Evolutionary conservation across 768 basidiomycete species (phyloP).

Genomic region (Lactifluus piperatus): DNA sequence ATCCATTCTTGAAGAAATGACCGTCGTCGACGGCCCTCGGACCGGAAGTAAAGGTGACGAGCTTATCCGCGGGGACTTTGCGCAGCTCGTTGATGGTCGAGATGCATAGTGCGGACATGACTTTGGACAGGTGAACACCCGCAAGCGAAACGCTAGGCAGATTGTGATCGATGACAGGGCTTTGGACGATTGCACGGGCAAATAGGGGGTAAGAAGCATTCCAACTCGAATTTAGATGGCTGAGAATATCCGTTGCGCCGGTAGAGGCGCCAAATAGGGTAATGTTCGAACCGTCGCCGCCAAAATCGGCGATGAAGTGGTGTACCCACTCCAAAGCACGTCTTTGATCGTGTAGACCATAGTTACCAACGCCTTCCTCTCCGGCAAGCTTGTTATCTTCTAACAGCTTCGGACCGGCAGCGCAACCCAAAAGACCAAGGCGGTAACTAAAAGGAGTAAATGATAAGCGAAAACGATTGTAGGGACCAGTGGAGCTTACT

Average conservation of each 20-base stretch:
- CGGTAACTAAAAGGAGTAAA: conserved; percentile 45
- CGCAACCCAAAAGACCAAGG: conserved; percentile 67
- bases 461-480: conserved; percentile 12
- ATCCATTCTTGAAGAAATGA: conserved; percentile 53
- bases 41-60: conserved; percentile 38
- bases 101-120: conserved; percentile 47
- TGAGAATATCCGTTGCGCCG: conserved; percentile 30
- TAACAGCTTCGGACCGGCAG: conserved; percentile 53
- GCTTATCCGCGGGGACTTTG: conserved; percentile 44
- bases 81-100: conserved; percentile 56
- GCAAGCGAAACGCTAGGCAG: conserved; percentile 51
- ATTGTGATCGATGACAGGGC: conserved; percentile 52
- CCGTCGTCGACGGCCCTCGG: conserved; percentile 60
- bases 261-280: conserved; percentile 29
- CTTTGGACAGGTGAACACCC: conserved; percentile 58
- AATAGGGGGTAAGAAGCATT: conserved; percentile 58
- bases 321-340: conserved; percentile 45
- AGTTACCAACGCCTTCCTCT: conserved; percentile 70
- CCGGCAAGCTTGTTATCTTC: conserved; percentile 60
- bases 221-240: conserved; percentile 45
- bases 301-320: conserved; percentile 42
- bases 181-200: conserved; percentile 69
- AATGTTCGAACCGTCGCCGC: conserved; percentile 37
- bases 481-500: conserved; percentile 38
- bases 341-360: conserved; percentile 38